phyloP scores from a whole-genome alignment of 192 early-diverging fungal species.

The Coemansia sp. region DNA sequence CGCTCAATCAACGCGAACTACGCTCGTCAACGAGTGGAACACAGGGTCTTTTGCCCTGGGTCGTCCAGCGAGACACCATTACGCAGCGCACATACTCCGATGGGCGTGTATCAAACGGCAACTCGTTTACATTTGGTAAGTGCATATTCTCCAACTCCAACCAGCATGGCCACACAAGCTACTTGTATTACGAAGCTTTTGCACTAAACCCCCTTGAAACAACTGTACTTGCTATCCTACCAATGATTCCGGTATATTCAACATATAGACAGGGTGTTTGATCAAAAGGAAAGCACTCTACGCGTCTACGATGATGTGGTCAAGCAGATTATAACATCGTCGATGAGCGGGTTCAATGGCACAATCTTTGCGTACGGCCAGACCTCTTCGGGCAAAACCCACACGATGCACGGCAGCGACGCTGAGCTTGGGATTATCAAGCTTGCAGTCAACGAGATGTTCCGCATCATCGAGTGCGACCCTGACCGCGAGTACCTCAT shows the following conservation, averaged over 20 bases:
- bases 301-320: conserved; percentile 54
- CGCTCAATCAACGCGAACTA: conserved; percentile 62
- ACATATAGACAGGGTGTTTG: conserved; percentile 52
- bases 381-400: conserved; percentile 94
- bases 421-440: conserved; percentile 68
- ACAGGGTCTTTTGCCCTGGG: conserved; percentile 34
- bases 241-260: background rate
- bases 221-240: background rate
- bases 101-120: conserved; percentile 34
- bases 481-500: conserved; percentile 78
- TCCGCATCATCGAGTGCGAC: conserved; percentile 49
- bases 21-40: conserved; percentile 49
- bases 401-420: conserved; percentile 64
- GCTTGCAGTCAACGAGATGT: conserved; percentile 66
- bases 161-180: background rate
- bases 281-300: conserved; percentile 41
- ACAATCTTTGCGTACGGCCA: conserved; percentile 99
- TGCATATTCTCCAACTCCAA: background rate
- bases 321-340: conserved; percentile 58
- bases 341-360: conserved; percentile 94
- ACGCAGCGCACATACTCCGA: conserved; percentile 34
- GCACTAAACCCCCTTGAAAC: background rate
- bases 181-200: background rate
- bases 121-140: conserved; percentile 55
- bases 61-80: conserved; percentile 47